Conservation (phyloP, 2,329 filamentous ascomycete species). For the Penicillium capsulatum region DNA sequence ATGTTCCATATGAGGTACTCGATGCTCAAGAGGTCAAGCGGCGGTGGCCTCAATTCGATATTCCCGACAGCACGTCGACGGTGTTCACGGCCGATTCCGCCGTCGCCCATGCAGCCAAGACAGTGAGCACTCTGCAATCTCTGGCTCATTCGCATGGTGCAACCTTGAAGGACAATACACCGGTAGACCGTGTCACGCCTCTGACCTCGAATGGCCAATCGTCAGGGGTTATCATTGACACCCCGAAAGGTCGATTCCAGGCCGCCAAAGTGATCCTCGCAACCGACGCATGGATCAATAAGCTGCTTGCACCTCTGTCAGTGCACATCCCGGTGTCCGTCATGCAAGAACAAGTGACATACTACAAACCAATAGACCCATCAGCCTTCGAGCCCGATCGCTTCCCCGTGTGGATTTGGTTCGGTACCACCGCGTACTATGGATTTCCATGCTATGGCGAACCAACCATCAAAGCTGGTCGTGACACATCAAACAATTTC, state of each 20-base stretch:
- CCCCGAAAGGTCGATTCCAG: slow-evolving; percentile 18
- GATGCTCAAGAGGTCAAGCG: slow-evolving; percentile 19
- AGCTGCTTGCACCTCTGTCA: slow-evolving; percentile 20
- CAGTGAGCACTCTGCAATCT: slow-evolving; percentile 22
- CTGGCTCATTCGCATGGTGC: slow-evolving; percentile 22
- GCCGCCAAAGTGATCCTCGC: slow-evolving; percentile 24
- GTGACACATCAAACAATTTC: slow-evolving; percentile 21
- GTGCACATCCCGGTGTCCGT: slow-evolving; percentile 22
- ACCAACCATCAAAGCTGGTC: slow-evolving; percentile 28
- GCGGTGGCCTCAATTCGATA: slow-evolving; percentile 24
- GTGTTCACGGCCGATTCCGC: slow-evolving; percentile 27
- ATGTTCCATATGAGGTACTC: slow-evolving; percentile 25
- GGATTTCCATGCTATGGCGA: slow-evolving; percentile 28
- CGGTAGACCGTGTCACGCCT: slow-evolving; percentile 19
- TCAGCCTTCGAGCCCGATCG: slow-evolving; percentile 11
- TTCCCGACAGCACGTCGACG: slow-evolving; percentile 19
- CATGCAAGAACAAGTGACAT: slow-evolving; percentile 30
- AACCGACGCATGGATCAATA: slow-evolving; percentile 27
- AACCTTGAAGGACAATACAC: slow-evolving; percentile 21
- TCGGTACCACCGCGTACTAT: slow-evolving; percentile 21
- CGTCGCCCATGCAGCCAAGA: slow-evolving; percentile 25
- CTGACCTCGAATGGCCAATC: slow-evolving; percentile 2
- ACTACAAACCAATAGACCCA: slow-evolving; percentile 24
- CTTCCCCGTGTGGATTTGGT: slow-evolving; percentile 29
- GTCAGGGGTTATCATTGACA: slow-evolving; percentile 19